Base-by-base conservation (phyloP, 495 filamentous ascomycete species). In the Xylaria intraflava region DNA sequence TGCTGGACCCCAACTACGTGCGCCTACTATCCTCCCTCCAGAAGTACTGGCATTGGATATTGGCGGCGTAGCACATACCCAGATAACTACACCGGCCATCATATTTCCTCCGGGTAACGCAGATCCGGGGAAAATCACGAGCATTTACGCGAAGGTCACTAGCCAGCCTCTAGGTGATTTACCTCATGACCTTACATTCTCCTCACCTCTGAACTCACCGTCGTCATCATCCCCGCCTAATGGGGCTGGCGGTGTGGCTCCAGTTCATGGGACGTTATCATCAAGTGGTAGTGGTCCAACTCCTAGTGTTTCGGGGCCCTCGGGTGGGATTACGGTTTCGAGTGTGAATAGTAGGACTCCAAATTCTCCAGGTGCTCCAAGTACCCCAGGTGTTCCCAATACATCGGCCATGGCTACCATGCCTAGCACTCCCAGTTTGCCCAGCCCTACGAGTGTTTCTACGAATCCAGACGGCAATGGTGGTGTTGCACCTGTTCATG, bases 41-140 rank as follows among this genome's bases (percentile, higher is more conserved):
- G 46, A 61, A 44, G 53, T 61, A 22, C 48, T 56, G 20, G 59
- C 49, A 0, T 46, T 62, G 36, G 46, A 26, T 36, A 40, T 61
- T 10, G 60, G 62, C 3, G 62, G 62, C 12, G 55, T 65, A 23
- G 62, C 62, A 36, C 52, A 59, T 2, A 49, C 57, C 6, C 30
- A 58, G n/a, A 53, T 57, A 35, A 65, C 57, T 8, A 42, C 41
- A 14, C 55, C 60, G 3, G 55, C 20, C 7, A 26, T 54, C 11
- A 49, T 63, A 5, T 65, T 55, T 27, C 60, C 60, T 48, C 38
- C 55, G 6, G 46, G 26, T 20, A 59, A 48, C 46, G 58, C 46
- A 23, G 56, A 65, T 33, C 51, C 51, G 38, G 36, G 44, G 3
- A 12, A 52, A n/a, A 17, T 62, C 6, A 53, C 55, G 14, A 61